A percentile compares a stretch with the other conserved stretches of the same genome.
phyloP scores from a whole-genome alignment of 164 flowering plant species.

The Sedum album region DNA sequence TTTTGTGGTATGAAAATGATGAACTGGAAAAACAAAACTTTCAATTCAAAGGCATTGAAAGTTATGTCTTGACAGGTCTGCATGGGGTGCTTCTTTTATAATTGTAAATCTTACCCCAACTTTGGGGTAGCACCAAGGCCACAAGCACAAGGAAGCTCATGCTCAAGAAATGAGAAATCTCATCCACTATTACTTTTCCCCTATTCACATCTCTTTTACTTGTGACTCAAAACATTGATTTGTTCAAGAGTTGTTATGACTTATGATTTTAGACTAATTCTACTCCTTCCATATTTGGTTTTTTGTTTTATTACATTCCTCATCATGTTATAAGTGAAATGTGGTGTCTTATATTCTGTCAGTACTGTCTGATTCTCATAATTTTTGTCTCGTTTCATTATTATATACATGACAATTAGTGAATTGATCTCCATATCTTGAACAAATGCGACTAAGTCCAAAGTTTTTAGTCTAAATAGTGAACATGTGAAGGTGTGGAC shows the following conservation, averaged over 20 bases:
- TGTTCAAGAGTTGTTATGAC: conserved; percentile 6
- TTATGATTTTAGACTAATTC: not conserved
- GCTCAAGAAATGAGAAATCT: not conserved
- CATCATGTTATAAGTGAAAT: not conserved
- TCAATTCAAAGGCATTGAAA: conserved; percentile 5
- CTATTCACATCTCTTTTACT: conserved; percentile 5
- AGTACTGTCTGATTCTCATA: too few species aligned
- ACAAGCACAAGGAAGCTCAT: not conserved
- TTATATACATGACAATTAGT: not conserved
- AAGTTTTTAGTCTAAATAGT: not conserved
- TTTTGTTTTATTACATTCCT: not conserved
- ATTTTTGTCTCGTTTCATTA: not conserved
- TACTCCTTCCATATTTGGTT: not conserved
- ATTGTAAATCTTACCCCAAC: not conserved
- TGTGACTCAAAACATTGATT: not conserved
- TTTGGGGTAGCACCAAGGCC: not conserved
- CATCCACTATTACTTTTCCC: not conserved
- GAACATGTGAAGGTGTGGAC: not conserved
- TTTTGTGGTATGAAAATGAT: not conserved
- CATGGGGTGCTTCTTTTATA: not conserved
- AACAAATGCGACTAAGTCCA: not conserved
- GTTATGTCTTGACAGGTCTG: not conserved
- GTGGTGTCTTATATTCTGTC: not conserved
- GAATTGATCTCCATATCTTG: not conserved
- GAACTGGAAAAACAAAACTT: not conserved